A percentile compares a stretch with the other conserved stretches of the same genome.
phyloP scores from a whole-genome alignment of 2,329 filamentous ascomycete genomes.

The Stemphylium lycopersici region DNA sequence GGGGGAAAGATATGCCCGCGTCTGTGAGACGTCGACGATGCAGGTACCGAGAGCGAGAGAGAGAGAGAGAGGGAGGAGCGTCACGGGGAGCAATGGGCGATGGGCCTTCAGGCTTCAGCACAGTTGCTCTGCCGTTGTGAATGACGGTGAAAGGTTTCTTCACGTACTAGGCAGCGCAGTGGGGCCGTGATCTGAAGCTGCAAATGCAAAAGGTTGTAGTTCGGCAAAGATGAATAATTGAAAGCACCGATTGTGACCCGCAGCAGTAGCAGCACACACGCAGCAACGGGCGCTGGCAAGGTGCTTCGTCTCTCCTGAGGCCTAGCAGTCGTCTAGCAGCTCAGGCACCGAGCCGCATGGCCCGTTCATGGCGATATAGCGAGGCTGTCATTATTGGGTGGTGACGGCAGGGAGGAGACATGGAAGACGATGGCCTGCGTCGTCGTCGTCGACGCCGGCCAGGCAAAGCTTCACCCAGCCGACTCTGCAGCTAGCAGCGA shows the following conservation, averaged over 20 bases:
- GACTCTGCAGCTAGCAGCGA: slow-evolving; percentile 21
- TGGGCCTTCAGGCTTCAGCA: slow-evolving; percentile 25
- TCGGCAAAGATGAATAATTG: slow-evolving; percentile 38
- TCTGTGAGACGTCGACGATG: slow-evolving; percentile 40
- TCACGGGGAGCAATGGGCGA: slow-evolving; percentile 31
- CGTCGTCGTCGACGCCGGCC: slow-evolving; percentile 26
- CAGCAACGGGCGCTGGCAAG: slow-evolving; percentile 39
- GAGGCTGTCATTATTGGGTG: slow-evolving; percentile 41
- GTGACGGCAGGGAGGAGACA: slow-evolving; percentile 38
- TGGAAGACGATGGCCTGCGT: slow-evolving; percentile 28
- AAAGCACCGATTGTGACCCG: slow-evolving; percentile 41
- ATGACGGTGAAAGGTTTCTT: slow-evolving; percentile 32
- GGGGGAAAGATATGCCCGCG: slow-evolving; percentile 33
- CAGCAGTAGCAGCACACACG: slow-evolving; percentile 22
- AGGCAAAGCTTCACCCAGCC: slow-evolving; percentile 29
- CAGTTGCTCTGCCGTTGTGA: slow-evolving; percentile 25
- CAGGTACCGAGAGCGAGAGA: slow-evolving; percentile 40
- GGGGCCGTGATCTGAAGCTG: slow-evolving; percentile 38
- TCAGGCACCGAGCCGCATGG: slow-evolving; percentile 43
- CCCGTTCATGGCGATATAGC: slow-evolving; percentile 38
- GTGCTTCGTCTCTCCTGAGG: slow-evolving; percentile 27
- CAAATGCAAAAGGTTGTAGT: slow-evolving; percentile 34
- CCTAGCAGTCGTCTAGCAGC: slow-evolving; percentile 29
- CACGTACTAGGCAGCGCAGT: slow-evolving; percentile 37
- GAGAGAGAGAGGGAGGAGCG: slow-evolving; percentile 29